Evolutionary conservation across 2,329 filamentous ascomycete genomes (phyloP).

Genomic region (Epichloe festucae): DNA sequence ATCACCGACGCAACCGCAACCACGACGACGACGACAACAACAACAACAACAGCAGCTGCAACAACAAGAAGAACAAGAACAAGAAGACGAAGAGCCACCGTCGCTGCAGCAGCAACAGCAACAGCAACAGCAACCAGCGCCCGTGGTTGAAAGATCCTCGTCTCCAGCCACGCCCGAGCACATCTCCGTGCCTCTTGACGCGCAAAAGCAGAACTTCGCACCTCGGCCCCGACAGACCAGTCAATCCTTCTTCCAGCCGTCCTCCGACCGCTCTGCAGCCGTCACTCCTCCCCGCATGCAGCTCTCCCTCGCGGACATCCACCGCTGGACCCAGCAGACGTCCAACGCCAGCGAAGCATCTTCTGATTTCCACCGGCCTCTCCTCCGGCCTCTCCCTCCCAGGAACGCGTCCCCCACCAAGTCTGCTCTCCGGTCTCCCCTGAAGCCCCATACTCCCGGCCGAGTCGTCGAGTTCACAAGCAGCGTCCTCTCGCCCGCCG

Average conservation of each 20-base stretch:
- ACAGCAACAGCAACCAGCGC: neutral
- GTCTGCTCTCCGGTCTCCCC: slow-evolving; percentile 42
- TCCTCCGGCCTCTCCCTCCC: slow-evolving; percentile 36
- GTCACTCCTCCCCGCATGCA: slow-evolving; percentile 28
- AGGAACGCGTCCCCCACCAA: slow-evolving; percentile 42
- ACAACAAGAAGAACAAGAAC: rapidly evolving
- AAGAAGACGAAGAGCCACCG: neutral
- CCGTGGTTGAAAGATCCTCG: slow-evolving; percentile 1
- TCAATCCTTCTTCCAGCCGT: slow-evolving; percentile 26
- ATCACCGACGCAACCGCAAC: neutral
- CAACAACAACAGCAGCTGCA: neutral
- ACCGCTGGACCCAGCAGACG: slow-evolving; percentile 28
- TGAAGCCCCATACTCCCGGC: slow-evolving; percentile 45
- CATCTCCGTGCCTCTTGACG: slow-evolving; percentile 21
- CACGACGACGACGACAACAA: neutral
- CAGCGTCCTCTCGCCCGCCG: slow-evolving; percentile 33
- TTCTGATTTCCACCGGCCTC: slow-evolving; percentile 19
- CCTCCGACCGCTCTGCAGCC: slow-evolving; percentile 15
- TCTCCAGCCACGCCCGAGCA: slow-evolving; percentile 22
- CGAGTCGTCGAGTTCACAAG: slow-evolving; percentile 45
- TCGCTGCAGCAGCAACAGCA: neutral
- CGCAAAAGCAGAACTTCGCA: slow-evolving; percentile 37
- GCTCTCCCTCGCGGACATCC: slow-evolving; percentile 27
- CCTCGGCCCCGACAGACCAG: slow-evolving; percentile 25
- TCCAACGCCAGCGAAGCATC: slow-evolving; percentile 25